Percentiles rank a stretch among this genome's conserved stretches.
These are phyloP conservation scores for Chamaenerion angustifolium DNA, from an alignment of 345 rosid species.

Conservation along the genomic window DNA sequence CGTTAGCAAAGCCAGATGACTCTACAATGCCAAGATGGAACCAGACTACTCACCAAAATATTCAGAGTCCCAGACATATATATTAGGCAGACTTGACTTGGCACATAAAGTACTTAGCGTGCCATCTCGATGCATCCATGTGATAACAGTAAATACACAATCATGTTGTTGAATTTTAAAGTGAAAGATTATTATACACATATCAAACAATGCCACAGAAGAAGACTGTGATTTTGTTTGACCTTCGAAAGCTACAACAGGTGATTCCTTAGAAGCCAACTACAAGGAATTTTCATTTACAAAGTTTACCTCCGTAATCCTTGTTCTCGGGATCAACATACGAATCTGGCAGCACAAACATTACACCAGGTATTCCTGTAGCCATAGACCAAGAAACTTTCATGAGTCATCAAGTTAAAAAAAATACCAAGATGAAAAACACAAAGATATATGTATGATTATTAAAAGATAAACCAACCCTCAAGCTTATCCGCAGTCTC, in stretches of 20 bases:
- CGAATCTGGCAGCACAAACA: constrained; percentile 90
- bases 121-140: too few relatives aligned
- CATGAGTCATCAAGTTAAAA: not conserved
- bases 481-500: constrained; percentile 89
- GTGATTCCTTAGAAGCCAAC: not conserved
- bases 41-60: too few relatives aligned
- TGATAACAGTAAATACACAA: too few relatives aligned
- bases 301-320: constrained; percentile 80
- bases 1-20: too few relatives aligned
- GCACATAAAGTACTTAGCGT: too few relatives aligned
- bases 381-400: not conserved
- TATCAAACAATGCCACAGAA: too few relatives aligned
- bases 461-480: constrained; percentile 25
- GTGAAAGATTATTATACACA: too few relatives aligned
- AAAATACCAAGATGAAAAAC: not conserved
- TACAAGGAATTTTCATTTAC: not conserved
- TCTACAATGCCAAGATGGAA: too few relatives aligned
- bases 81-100: too few relatives aligned
- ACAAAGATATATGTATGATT: not conserved
- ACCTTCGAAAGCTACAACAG: not conserved
- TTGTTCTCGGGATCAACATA: constrained; percentile 82
- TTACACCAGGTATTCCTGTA: constrained; percentile 74
- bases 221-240: too few relatives aligned
- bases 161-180: too few relatives aligned
- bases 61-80: too few relatives aligned